A percentile compares a stretch with the other conserved stretches of the same genome.
Evolutionary conservation across 805 yeast genomes (phyloP).

Genomic region (Kurtzmaniella cleridarum): DNA sequence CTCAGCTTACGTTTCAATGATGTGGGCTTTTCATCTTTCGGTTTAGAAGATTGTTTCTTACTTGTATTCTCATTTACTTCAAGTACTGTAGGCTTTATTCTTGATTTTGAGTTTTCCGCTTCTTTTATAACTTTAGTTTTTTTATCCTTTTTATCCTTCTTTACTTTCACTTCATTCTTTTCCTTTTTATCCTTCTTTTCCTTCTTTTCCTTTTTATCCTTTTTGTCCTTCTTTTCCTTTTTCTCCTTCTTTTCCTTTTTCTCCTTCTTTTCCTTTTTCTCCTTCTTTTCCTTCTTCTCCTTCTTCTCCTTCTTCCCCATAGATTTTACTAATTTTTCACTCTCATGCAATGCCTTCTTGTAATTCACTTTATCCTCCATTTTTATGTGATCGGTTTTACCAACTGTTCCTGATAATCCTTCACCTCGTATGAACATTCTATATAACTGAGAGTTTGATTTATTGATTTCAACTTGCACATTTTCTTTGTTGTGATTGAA

Average conservation of each 20-base stretch:
- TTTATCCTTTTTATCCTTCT: neutral
- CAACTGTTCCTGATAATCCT: slow-evolving; percentile 73
- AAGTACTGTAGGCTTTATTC: slow-evolving; percentile 10
- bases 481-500: slow-evolving; percentile 50
- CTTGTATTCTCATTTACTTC: slow-evolving; percentile 10
- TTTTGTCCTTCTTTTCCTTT: slow-evolving; percentile 17
- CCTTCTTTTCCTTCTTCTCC: slow-evolving; percentile 22
- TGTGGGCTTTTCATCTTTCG: too few species aligned
- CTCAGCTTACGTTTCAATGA: slow-evolving; percentile 5
- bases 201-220: slow-evolving; percentile 16
- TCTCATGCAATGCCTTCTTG: slow-evolving; percentile 7
- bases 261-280: slow-evolving; percentile 17
- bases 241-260: slow-evolving; percentile 15
- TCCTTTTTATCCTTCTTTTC: slow-evolving; percentile 16
- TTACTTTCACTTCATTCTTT: slow-evolving; percentile 12
- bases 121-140: slow-evolving; percentile 3
- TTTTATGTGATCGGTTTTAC: slow-evolving; percentile 26
- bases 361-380: slow-evolving; percentile 16
- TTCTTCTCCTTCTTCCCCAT: slow-evolving; percentile 11
- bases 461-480: slow-evolving; percentile 42
- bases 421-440: slow-evolving; percentile 85
- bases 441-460: slow-evolving; percentile 67
- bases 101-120: slow-evolving; percentile 8
- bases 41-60: slow-evolving; percentile 2
- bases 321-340: slow-evolving; percentile 2